Evolutionary conservation across 352 stramenopile species (phyloP), one percentile per base, ranked within the genome.

Genomic region (Globisporangium barbulae): DNA sequence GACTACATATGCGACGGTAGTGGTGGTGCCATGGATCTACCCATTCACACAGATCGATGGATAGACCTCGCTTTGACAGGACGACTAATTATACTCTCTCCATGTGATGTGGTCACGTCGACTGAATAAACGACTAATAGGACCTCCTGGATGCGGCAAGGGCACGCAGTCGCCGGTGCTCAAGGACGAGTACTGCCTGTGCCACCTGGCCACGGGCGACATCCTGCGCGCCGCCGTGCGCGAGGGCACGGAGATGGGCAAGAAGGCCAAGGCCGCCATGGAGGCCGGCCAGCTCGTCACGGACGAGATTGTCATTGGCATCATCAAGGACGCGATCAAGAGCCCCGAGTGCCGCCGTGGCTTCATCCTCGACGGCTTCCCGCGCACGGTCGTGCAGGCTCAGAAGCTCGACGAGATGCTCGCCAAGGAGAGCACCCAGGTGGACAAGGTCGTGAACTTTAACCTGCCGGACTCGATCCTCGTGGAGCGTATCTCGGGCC

Each of bases 291-390:
- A 78, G 33, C 90, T 98, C 52, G 94, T 98, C 47, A 91, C 88
- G 41, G 98, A 99, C 74, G 98, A 99, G 69, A 98, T 99, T 71
- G 97, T 99, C 30, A 97, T 99, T 45, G 98, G 97, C 48, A 99
- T 99, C 79, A 99, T 99, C 71, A 95, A 97, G 68, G 97, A 99
- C 69, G 95, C 97, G 50, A 98, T 99, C 79, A 88, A 98, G 70
- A 91, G 91, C 64, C 88, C 90, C 5, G 98, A 99, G 50, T 99
- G 98, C 83, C 82, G 89, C 64, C 98, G 98, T 73, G 98, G 98
- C 39, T 99, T 99, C 75, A 99, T 99, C 74, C 83, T 99, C 10
- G 98, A 99, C 75, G 98, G 98, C 45, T 99, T 99, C 81, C 98
- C 98, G 53, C 94, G 98, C 68, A 99, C 98, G 33, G 89, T 98